Evolutionary conservation across 371 early-diverging fungal species (phyloP).

Genomic region (Capniomyces stellatus): DNA sequence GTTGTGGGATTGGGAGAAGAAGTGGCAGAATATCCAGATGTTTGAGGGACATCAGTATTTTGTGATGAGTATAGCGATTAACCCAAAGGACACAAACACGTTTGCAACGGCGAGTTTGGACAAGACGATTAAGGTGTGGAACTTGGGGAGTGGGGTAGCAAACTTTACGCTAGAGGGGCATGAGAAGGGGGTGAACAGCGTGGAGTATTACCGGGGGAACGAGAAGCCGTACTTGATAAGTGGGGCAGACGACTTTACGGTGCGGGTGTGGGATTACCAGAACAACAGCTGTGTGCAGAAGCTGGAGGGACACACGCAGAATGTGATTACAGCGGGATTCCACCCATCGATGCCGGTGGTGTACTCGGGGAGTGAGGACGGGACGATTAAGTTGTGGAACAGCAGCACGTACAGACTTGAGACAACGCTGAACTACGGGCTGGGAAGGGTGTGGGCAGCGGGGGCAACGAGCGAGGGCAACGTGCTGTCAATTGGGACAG

Average conservation of each 20-base stretch:
- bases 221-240: conserved; percentile 90
- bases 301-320: conserved; percentile 94
- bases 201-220: conserved; percentile 87
- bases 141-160: conserved; percentile 69
- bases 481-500: conserved; percentile 84
- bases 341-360: conserved; percentile 97
- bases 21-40: conserved; percentile 86
- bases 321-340: conserved; percentile 86
- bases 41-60: conserved; percentile 98
- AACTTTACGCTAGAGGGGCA: conserved; percentile 92
- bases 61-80: conserved; percentile 92
- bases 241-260: conserved; percentile 78
- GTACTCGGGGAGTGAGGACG: conserved; percentile 93
- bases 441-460: conserved; percentile 92
- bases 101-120: conserved; percentile 92
- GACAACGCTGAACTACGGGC: conserved; percentile 86
- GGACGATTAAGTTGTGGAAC: conserved; percentile 93
- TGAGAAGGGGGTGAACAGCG: conserved; percentile 83
- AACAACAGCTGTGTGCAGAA: conserved; percentile 95
- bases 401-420: conserved; percentile 89
- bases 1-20: conserved; percentile 98
- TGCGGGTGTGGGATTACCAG: conserved; percentile 99
- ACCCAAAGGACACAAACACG: conserved; percentile 93
- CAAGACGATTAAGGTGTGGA: conserved; percentile 64
- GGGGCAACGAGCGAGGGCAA: conserved; percentile 72